Evolutionary conservation across 164 flowering plant genomes (phyloP).

Genomic region (Magnolia changhungtana): DNA sequence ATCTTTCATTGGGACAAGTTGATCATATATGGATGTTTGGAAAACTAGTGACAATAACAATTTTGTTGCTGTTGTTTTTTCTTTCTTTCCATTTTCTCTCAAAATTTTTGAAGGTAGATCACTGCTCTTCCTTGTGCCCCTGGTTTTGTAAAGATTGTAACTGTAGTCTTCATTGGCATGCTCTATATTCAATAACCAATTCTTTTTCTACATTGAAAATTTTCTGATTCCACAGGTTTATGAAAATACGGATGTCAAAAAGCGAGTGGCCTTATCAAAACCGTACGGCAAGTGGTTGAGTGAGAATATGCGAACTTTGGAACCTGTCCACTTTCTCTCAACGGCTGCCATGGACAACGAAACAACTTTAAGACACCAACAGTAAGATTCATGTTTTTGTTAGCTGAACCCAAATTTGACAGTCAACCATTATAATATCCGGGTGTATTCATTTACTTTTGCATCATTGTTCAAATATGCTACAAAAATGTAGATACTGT

Average conservation of each 20-base stretch:
- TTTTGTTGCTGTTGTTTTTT: too few relatives aligned
- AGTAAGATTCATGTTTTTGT: slow-evolving; percentile 51
- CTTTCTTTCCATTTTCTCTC: too few relatives aligned
- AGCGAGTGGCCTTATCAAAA: slow-evolving; percentile 65
- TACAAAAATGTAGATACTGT: background rate
- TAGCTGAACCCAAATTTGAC: slow-evolving; percentile 4
- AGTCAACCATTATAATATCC: background rate
- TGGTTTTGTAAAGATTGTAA: too few relatives aligned
- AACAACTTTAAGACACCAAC: slow-evolving; percentile 73
- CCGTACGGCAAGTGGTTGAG: slow-evolving; percentile 90
- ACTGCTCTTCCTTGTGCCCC: too few relatives aligned
- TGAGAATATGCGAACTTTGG: slow-evolving; percentile 73
- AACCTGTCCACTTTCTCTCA: slow-evolving; percentile 70
- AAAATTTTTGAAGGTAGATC: too few relatives aligned
- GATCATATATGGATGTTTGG: too few relatives aligned
- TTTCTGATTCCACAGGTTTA: slow-evolving; percentile 53
- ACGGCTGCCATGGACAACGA: slow-evolving; percentile 71
- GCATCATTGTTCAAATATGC: background rate
- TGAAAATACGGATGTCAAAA: slow-evolving; percentile 98
- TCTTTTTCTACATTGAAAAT: too few relatives aligned
- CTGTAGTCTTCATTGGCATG: too few relatives aligned
- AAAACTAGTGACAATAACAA: too few relatives aligned
- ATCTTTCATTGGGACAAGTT: too few relatives aligned
- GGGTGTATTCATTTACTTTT: background rate
- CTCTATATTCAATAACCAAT: too few relatives aligned